Evolutionary conservation across 371 early-diverging fungal species (phyloP).

Genomic region (Rhizopus microsporus): DNA sequence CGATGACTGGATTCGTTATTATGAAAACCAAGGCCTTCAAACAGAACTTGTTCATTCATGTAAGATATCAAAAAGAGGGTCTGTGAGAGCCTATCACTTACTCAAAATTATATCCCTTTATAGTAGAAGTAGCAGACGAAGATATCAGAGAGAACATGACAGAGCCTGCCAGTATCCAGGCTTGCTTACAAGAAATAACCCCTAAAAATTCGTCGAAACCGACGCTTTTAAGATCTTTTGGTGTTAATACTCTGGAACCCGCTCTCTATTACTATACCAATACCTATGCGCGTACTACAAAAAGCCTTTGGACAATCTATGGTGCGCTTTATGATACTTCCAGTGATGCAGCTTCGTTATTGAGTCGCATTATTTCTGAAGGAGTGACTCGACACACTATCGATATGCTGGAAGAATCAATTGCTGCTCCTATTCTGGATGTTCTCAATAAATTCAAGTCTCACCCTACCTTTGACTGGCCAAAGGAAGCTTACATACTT

Average conservation of each 20-base stretch:
- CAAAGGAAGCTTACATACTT: conserved; percentile 41
- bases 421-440: conserved; percentile 51
- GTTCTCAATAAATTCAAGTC: conserved; percentile 40
- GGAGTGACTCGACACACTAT: conserved; percentile 36
- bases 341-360: conserved; percentile 22
- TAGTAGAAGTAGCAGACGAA: conserved; percentile 8
- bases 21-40: conserved; percentile 28
- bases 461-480: conserved; percentile 47
- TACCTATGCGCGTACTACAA: conserved; percentile 21
- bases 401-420: conserved; percentile 41
- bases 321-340: conserved; percentile 14
- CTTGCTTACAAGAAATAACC: conserved; percentile 20
- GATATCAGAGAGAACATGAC: not conserved
- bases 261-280: conserved; percentile 10
- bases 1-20: conserved; percentile 50
- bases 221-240: conserved; percentile 19
- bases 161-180: conserved; percentile 19
- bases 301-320: conserved; percentile 23
- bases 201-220: conserved; percentile 13
- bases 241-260: conserved; percentile 19
- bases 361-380: conserved; percentile 34
- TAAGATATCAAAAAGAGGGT: not conserved
- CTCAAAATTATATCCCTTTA: not conserved
- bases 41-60: conserved; percentile 8
- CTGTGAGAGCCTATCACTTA: not conserved